These are phyloP conservation scores for Durusdinium trenchii DNA, from an alignment of 73 alveolate genomes.

Conservation along the genomic window DNA sequence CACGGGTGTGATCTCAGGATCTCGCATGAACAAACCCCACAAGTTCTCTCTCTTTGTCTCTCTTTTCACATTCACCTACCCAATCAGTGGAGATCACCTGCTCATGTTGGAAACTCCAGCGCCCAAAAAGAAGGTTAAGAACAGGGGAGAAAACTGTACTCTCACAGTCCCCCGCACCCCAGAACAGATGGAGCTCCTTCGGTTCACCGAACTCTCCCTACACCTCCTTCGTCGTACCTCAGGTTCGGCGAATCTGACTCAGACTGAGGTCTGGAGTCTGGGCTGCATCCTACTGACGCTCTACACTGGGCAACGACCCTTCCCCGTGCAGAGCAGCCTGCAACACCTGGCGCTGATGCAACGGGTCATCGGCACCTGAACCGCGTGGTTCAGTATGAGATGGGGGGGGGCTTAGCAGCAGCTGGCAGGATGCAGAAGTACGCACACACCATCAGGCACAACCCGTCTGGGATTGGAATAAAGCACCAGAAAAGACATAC, in stretches of 20 bases:
- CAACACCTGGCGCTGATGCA: constrained; percentile 71
- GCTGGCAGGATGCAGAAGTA: no score
- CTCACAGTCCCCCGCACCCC: not conserved
- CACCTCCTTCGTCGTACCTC: no score
- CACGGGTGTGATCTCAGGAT: no score
- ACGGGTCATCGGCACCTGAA: constrained; percentile 46
- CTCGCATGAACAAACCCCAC: no score
- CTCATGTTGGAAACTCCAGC: no score
- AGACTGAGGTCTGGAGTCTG: constrained; percentile 42
- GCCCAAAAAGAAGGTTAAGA: no score
- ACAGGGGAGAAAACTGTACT: no score
- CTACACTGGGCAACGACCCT: constrained; percentile 82
- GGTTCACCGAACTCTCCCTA: no score
- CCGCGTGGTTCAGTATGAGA: not conserved
- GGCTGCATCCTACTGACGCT: constrained; percentile 90
- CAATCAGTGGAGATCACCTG: no score
- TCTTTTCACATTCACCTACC: no score
- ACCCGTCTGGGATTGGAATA: not conserved
- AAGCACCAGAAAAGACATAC: not conserved
- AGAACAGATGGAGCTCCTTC: not conserved
- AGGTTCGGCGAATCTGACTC: not conserved
- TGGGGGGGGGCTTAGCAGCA: no score
- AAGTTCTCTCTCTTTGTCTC: no score
- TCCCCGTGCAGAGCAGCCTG: constrained; percentile 84
- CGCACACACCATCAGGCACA: not conserved